Conservation (phyloP, 2,329 filamentous ascomycete genomes). For the Pyrenophora teres region DNA sequence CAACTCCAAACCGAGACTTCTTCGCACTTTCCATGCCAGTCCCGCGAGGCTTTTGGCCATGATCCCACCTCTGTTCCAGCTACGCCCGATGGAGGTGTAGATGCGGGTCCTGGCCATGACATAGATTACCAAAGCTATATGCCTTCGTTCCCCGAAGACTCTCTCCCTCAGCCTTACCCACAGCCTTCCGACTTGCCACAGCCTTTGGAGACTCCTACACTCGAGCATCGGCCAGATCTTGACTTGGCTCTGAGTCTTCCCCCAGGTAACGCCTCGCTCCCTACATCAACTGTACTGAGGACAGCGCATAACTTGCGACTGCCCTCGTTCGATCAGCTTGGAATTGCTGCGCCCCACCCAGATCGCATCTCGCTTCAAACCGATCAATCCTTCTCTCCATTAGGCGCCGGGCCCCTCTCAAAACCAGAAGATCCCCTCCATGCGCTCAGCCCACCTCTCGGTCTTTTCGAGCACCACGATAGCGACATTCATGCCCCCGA, state of each 20-base stretch:
- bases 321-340: constrained; percentile 59
- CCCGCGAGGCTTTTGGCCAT: constrained; percentile 1
- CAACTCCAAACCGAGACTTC: constrained; percentile 19
- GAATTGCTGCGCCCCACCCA: constrained; percentile 55
- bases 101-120: constrained; percentile 22
- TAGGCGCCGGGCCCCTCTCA: constrained; percentile 46
- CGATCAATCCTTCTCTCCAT: constrained; percentile 34
- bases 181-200: constrained; percentile 29
- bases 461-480: constrained; percentile 24
- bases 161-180: constrained; percentile 37
- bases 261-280: constrained; percentile 35
- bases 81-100: constrained; percentile 25
- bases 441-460: constrained; percentile 42
- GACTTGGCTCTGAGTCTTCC: constrained; percentile 34
- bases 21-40: constrained; percentile 6
- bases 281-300: constrained; percentile 38
- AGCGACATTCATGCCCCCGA: constrained; percentile 20
- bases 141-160: constrained; percentile 35
- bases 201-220: constrained; percentile 31
- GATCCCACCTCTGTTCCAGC: constrained; percentile 27
- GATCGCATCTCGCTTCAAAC: constrained; percentile 42
- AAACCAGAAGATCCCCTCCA: constrained; percentile 49
- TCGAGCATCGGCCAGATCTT: constrained; percentile 34
- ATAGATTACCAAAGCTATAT: constrained; percentile 18
- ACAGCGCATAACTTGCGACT: constrained; percentile 53